These are phyloP conservation scores for Penicillium rolfsii DNA, from an alignment of 2,329 filamentous ascomycete genomes.

Conservation along the genomic window DNA sequence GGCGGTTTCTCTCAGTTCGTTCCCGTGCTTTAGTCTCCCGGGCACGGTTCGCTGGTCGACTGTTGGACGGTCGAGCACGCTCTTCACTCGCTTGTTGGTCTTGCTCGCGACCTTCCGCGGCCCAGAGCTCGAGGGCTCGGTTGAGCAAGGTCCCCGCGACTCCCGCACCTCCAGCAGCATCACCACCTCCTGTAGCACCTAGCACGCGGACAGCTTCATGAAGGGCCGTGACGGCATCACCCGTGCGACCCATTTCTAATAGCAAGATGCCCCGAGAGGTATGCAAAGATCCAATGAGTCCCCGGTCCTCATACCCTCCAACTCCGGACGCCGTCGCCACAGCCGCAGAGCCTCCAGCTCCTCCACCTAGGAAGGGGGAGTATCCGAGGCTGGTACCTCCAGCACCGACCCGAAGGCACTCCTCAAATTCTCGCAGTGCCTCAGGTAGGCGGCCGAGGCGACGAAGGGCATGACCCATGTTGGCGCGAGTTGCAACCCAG, in stretches of 20 bases:
- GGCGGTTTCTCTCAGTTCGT: conserved; percentile 26
- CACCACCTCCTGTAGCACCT: conserved; percentile 50
- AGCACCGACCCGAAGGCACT: conserved; percentile 76
- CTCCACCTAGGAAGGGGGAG: conserved; percentile 60
- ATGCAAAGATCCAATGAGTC: conserved; percentile 51
- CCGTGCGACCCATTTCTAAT: conserved; percentile 72
- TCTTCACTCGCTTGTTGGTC: conserved; percentile 28
- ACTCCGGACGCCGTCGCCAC: conserved; percentile 45
- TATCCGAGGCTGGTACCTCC: conserved; percentile 80
- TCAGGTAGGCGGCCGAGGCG: conserved; percentile 69
- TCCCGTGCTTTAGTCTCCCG: conserved; percentile 37
- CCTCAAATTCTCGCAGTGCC: conserved; percentile 80
- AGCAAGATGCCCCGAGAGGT: conserved; percentile 73
- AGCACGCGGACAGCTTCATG: conserved; percentile 68
- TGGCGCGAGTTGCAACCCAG: conserved; percentile 82
- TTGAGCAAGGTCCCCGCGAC: conserved; percentile 51
- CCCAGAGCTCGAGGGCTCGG: conserved; percentile 52
- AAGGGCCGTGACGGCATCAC: conserved; percentile 77
- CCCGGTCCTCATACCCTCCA: conserved; percentile 52
- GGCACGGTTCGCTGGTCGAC: conserved; percentile 26
- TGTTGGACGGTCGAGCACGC: conserved; percentile 18
- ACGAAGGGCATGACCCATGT: conserved; percentile 85
- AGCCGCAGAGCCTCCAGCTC: conserved; percentile 38
- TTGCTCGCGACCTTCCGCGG: conserved; percentile 42
- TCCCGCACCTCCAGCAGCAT: conserved; percentile 52